Conservation (phyloP, 2,329 filamentous ascomycete genomes). For the Teratosphaeria viscida region DNA sequence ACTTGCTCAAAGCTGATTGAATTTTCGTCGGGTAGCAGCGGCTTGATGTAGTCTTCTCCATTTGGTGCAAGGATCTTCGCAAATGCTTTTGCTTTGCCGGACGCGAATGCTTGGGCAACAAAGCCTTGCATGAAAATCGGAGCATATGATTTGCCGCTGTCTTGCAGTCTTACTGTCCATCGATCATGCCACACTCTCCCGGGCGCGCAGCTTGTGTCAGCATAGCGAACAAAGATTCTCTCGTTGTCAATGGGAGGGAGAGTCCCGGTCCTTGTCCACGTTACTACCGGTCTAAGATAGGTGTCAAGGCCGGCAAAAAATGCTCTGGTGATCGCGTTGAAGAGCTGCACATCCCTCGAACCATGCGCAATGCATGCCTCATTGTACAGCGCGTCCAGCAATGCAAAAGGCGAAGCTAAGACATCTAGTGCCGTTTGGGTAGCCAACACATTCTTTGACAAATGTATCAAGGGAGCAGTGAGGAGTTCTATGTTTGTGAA, state of each 20-base stretch:
- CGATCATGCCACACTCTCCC: slow-evolving; percentile 66
- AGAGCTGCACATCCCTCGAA: slow-evolving; percentile 51
- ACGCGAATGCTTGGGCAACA: slow-evolving; percentile 65
- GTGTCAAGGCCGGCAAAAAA: slow-evolving; percentile 75
- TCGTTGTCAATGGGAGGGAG: slow-evolving; percentile 47
- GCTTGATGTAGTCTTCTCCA: neutral
- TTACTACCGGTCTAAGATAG: slow-evolving; percentile 67
- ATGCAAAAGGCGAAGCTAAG: slow-evolving; percentile 49
- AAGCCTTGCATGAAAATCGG: slow-evolving; percentile 65
- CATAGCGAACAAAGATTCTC: slow-evolving; percentile 64
- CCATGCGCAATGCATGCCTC: slow-evolving; percentile 60
- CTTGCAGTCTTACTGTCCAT: slow-evolving; percentile 55
- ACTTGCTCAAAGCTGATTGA: neutral
- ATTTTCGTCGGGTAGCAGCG: neutral
- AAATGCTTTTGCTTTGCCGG: slow-evolving; percentile 80
- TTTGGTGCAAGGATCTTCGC: slow-evolving; percentile 57
- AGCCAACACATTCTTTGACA: slow-evolving; percentile 52
- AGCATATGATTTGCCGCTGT: slow-evolving; percentile 52
- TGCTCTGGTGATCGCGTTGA: slow-evolving; percentile 53
- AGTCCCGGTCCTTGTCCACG: slow-evolving; percentile 76
- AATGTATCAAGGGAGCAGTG: slow-evolving; percentile 46
- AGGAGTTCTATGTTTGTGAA: slow-evolving; percentile 46
- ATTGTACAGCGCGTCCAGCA: slow-evolving; percentile 69
- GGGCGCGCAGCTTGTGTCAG: slow-evolving; percentile 43
- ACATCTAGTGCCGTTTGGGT: slow-evolving; percentile 27